These are phyloP conservation scores for Neopestalotiopsis rosae DNA, from an alignment of 2,329 filamentous ascomycete species.

Conservation along the genomic window DNA sequence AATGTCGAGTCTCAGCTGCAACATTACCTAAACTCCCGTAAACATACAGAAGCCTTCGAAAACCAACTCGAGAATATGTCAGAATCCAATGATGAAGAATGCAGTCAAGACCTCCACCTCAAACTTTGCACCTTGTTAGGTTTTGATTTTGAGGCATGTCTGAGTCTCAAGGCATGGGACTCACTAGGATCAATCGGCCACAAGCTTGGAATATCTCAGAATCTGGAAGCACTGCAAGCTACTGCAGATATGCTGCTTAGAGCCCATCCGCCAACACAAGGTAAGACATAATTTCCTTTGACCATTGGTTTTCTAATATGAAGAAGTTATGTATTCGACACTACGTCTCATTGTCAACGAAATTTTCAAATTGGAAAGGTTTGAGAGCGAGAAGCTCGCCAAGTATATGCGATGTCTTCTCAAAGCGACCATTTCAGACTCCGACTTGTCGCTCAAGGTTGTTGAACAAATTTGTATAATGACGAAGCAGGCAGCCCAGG, in stretches of 20 bases:
- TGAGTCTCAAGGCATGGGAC: slow-evolving; percentile 71
- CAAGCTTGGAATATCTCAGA: slow-evolving; percentile 50
- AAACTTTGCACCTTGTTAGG: slow-evolving; percentile 73
- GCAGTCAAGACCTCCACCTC: slow-evolving; percentile 56
- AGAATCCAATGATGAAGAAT: slow-evolving; percentile 45
- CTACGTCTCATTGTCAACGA: slow-evolving; percentile 74
- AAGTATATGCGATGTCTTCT: slow-evolving; percentile 83
- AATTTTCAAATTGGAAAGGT: slow-evolving; percentile 62
- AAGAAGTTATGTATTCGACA: slow-evolving; percentile 53
- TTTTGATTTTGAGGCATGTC: slow-evolving; percentile 80
- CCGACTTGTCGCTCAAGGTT: slow-evolving; percentile 61
- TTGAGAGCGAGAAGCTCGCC: slow-evolving; percentile 65
- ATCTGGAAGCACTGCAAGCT: slow-evolving; percentile 58
- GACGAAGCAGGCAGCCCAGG: slow-evolving; percentile 54
- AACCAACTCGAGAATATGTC: slow-evolving; percentile 44
- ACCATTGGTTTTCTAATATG: not conserved
- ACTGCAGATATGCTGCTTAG: slow-evolving; percentile 71
- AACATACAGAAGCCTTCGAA: slow-evolving; percentile 66
- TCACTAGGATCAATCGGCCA: slow-evolving; percentile 65
- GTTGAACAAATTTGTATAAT: slow-evolving; percentile 67
- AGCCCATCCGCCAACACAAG: slow-evolving; percentile 53
- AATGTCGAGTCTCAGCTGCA: slow-evolving; percentile 57
- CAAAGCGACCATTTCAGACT: slow-evolving; percentile 66
- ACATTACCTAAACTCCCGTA: slow-evolving; percentile 65
- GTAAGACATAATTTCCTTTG: slow-evolving; percentile 39